Conservation (phyloP, 73 alveolate genomes). For the Paraurostyla sp. region DNA sequence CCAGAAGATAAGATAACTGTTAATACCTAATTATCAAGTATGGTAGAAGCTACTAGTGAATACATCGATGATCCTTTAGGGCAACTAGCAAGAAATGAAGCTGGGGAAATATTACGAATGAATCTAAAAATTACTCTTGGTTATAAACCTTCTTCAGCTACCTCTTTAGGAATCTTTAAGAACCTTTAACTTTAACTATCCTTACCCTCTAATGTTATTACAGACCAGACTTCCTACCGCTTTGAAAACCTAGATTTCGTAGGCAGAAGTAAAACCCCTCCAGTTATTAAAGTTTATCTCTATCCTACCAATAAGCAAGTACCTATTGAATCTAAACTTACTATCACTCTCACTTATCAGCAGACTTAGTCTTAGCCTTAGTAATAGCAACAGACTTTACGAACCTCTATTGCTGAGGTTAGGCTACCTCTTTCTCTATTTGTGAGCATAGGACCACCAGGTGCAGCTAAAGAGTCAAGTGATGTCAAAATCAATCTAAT, state of each 20-base stretch:
- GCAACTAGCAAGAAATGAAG: constrained; percentile 45
- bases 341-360: constrained; percentile 23
- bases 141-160: constrained; percentile 26
- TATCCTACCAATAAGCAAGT: constrained; percentile 47
- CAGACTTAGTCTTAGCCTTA: background rate
- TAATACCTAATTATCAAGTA: constrained; percentile 42
- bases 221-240: background rate
- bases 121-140: constrained; percentile 60
- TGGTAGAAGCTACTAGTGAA: constrained; percentile 60
- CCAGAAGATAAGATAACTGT: constrained; percentile 63
- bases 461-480: constrained; percentile 37
- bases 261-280: constrained; percentile 40
- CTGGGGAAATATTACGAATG: constrained; percentile 48
- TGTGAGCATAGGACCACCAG: constrained; percentile 51
- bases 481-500: constrained; percentile 46
- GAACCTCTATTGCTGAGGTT: constrained; percentile 51
- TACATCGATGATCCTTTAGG: constrained; percentile 72
- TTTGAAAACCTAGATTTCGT: constrained; percentile 23
- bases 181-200: constrained; percentile 52
- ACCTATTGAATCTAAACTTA: constrained; percentile 55
- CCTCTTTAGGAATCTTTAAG: constrained; percentile 33
- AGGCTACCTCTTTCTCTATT: constrained; percentile 65
- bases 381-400: constrained; percentile 6
- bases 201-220: constrained; percentile 27
- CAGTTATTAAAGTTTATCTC: constrained; percentile 30